Conservation (phyloP, 140 eudicot genomes). For the Senecio squalidus region DNA sequence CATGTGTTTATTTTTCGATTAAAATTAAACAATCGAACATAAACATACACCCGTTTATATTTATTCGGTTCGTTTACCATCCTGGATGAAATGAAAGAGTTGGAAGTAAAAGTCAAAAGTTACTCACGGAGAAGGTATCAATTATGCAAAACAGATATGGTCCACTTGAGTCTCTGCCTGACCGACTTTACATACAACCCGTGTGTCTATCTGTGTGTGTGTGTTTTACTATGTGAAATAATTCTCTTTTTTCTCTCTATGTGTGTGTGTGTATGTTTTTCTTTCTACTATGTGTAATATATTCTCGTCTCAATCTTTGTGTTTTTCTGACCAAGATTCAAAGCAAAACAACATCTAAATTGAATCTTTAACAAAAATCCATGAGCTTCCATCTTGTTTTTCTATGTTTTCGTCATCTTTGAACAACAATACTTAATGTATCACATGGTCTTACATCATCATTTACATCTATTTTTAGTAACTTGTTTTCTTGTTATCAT, state of each 20-base stretch:
- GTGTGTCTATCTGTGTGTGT: constrained; percentile 6
- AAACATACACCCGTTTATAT: too few relatives aligned
- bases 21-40: too few relatives aligned
- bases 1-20: too few relatives aligned
- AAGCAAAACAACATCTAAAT: constrained; percentile 9
- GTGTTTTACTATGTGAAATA: constrained; percentile 14
- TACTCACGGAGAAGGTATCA: constrained; percentile 40
- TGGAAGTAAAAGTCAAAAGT: constrained; percentile 35
- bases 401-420: constrained; percentile 14
- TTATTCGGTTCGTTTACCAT: too few relatives aligned
- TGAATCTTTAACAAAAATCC: not conserved
- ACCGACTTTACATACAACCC: constrained; percentile 33
- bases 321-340: constrained; percentile 12
- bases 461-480: constrained; percentile 25
- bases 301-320: constrained; percentile 2
- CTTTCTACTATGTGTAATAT: constrained; percentile 17
- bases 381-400: not conserved
- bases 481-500: constrained; percentile 7
- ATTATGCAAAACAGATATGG: constrained; percentile 21
- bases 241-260: not conserved
- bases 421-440: constrained; percentile 6
- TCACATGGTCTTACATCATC: constrained; percentile 31
- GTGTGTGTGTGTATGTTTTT: constrained; percentile 10
- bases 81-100: not conserved
- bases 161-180: constrained; percentile 34